Conservation (phyloP, 768 basidiomycete species). For the Lyophyllum semitale region DNA sequence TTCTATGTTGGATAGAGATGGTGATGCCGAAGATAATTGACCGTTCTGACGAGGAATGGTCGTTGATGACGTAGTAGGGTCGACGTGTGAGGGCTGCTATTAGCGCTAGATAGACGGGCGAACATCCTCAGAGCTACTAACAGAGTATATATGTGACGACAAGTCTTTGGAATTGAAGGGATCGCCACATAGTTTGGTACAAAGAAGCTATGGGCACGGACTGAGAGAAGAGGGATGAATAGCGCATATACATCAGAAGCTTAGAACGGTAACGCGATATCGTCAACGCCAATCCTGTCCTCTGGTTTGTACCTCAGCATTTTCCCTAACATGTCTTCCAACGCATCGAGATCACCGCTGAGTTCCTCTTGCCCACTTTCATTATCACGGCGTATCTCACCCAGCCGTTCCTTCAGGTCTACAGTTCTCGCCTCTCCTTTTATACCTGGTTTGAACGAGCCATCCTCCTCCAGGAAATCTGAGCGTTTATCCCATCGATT, state of each 20-base stretch:
- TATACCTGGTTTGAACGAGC: neutral
- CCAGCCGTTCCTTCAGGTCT: slow-evolving; percentile 6
- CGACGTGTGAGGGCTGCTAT: too few species aligned
- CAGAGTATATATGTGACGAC: too few species aligned
- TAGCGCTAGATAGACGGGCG: too few species aligned
- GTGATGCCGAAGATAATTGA: neutral
- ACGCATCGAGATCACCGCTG: neutral
- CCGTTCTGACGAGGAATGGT: too few species aligned
- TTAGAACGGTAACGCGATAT: slow-evolving; percentile 7
- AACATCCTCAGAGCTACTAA: too few species aligned
- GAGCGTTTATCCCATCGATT: neutral
- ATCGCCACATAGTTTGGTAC: too few species aligned
- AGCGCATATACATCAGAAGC: too few species aligned
- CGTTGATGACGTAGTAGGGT: too few species aligned
- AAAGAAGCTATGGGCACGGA: too few species aligned
- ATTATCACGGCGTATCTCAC: neutral
- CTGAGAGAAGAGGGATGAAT: too few species aligned
- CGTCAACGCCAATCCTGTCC: slow-evolving; percentile 7
- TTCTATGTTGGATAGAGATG: neutral
- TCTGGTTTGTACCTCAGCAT: slow-evolving; percentile 3
- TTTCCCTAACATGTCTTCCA: slow-evolving; percentile 1
- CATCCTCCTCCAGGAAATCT: neutral
- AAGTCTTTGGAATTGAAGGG: too few species aligned
- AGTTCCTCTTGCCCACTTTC: slow-evolving; percentile 2
- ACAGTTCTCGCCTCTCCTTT: slow-evolving; percentile 3